Conservation (phyloP, 2,329 filamentous ascomycete species). For the Monilinia fructicola region DNA sequence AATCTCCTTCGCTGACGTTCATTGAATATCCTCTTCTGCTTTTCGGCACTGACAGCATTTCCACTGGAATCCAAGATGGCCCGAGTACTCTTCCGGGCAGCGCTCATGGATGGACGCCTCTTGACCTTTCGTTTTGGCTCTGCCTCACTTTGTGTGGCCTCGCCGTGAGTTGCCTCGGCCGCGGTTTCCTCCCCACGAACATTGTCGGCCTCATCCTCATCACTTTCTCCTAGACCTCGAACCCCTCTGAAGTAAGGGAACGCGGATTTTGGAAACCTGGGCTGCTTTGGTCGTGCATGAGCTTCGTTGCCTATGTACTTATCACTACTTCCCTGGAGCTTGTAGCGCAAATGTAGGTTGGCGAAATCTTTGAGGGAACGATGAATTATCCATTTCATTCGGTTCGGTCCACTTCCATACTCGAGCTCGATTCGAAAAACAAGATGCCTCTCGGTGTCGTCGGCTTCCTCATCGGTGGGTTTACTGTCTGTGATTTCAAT, state of each 20-base stretch:
- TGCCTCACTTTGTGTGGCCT: constrained; percentile 67
- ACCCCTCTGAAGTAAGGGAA: constrained; percentile 87
- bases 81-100: constrained; percentile 53
- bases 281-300: constrained; percentile 73
- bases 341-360: constrained; percentile 92
- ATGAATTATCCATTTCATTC: constrained; percentile 95
- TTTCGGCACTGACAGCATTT: constrained; percentile 47
- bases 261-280: constrained; percentile 83
- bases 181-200: constrained; percentile 48
- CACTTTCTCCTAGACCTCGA: constrained; percentile 74
- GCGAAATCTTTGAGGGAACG: constrained; percentile 86
- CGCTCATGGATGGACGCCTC: constrained; percentile 51
- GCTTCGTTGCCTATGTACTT: constrained; percentile 68
- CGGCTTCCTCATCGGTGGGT: constrained; percentile 55
- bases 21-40: constrained; percentile 55
- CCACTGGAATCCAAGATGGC: constrained; percentile 29
- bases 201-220: constrained; percentile 58
- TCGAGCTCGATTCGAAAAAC: constrained; percentile 91
- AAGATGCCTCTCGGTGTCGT: constrained; percentile 66
- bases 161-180: constrained; percentile 65
- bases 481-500: constrained; percentile 79
- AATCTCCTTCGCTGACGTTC: constrained; percentile 82
- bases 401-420: constrained; percentile 90
- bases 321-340: constrained; percentile 78
- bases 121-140: constrained; percentile 54